A percentile compares a stretch with the other conserved stretches of the same genome.
phyloP scores from a whole-genome alignment of 140 eudicot genomes.

The Anethum foeniculum region DNA sequence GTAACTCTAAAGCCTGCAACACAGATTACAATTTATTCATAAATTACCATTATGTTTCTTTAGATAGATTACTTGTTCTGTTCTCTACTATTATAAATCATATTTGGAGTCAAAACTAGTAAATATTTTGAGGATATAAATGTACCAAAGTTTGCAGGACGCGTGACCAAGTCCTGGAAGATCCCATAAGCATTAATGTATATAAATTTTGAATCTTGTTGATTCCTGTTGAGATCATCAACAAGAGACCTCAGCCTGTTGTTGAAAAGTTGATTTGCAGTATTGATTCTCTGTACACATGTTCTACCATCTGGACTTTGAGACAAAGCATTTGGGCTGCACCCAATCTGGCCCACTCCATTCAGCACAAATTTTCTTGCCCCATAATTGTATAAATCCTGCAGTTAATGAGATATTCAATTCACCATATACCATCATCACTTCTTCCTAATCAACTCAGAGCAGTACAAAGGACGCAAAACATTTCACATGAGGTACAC shows the following conservation, averaged over 20 bases:
- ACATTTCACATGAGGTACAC: background rate
- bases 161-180: constrained; percentile 22
- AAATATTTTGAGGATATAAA: background rate
- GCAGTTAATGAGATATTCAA: background rate
- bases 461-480: background rate
- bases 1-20: constrained; percentile 25
- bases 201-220: constrained; percentile 23
- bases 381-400: constrained; percentile 36
- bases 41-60: background rate
- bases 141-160: constrained; percentile 26
- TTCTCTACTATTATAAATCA: background rate
- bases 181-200: constrained; percentile 24
- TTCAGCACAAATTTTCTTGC: constrained; percentile 32
- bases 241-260: constrained; percentile 31
- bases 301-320: constrained; percentile 23
- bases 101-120: background rate
- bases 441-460: background rate
- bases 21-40: background rate
- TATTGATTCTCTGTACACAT: constrained; percentile 25
- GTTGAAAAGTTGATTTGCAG: constrained; percentile 28
- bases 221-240: constrained; percentile 27
- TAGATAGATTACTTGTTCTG: background rate
- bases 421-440: background rate
- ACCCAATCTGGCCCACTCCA: constrained; percentile 44
- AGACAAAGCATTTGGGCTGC: constrained; percentile 35